phyloP scores from a whole-genome alignment of 2,329 filamentous ascomycete species.

The Verticillium tricorpus region DNA sequence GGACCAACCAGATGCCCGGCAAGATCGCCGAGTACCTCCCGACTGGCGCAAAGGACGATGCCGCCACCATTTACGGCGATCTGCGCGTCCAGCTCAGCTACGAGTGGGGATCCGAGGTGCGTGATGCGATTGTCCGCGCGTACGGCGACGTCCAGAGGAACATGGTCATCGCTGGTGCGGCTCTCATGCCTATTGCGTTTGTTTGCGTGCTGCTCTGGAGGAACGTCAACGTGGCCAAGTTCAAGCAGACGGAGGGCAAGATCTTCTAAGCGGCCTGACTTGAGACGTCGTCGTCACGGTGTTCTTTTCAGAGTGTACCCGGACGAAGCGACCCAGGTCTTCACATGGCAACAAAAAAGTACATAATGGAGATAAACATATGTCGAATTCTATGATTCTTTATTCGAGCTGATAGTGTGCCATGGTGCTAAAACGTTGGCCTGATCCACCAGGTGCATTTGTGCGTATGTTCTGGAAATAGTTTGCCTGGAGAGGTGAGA shows the following conservation, averaged over 20 bases:
- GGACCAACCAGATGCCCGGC: conserved; percentile 40
- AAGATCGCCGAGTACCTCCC: conserved; percentile 39
- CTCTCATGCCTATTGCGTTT: conserved; percentile 30
- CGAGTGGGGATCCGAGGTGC: conserved; percentile 38
- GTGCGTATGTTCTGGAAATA: too few species aligned
- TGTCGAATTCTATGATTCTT: too few species aligned
- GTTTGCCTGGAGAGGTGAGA: too few species aligned
- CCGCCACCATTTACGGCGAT: conserved; percentile 38
- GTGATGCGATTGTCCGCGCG: conserved; percentile 53
- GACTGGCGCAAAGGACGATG: conserved; percentile 28
- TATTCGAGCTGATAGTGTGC: too few species aligned
- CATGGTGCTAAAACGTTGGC: too few species aligned
- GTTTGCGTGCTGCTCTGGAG: conserved; percentile 31
- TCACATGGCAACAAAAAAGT: too few species aligned
- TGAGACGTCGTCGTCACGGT: background rate
- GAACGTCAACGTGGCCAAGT: conserved; percentile 34
- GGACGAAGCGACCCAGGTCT: too few species aligned
- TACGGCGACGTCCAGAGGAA: conserved; percentile 40
- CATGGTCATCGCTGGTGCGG: conserved; percentile 34
- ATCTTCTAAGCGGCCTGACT: conserved; percentile 15
- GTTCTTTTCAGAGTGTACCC: too few species aligned
- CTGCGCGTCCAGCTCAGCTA: conserved; percentile 47
- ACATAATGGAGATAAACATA: too few species aligned
- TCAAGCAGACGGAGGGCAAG: conserved; percentile 29
- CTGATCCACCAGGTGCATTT: too few species aligned